These are phyloP conservation scores for Ceratobasidium sp. DNA, from an alignment of 1,284 basidiomycete genomes.

Conservation along the genomic window DNA sequence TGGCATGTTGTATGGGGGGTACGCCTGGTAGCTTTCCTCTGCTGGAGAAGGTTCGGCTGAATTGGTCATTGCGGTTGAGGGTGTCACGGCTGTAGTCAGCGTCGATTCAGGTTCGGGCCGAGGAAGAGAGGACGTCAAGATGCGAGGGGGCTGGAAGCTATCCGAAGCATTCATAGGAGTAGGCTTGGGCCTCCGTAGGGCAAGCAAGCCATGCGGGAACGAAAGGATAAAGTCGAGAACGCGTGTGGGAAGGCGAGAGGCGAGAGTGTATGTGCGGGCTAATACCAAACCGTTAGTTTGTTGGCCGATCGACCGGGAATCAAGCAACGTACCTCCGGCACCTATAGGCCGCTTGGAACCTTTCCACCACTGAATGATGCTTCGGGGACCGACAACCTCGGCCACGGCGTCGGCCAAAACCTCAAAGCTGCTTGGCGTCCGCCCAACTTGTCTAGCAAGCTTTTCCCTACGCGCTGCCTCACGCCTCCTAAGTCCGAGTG, in stretches of 20 bases:
- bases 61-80: not conserved
- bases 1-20: conserved; percentile 28
- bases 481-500: conserved; percentile 21
- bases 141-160: conserved; percentile 45
- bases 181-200: conserved; percentile 68
- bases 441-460: conserved; percentile 26
- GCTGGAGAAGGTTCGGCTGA: conserved; percentile 30
- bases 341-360: conserved; percentile 75
- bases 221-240: conserved; percentile 71
- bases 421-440: conserved; percentile 39
- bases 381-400: conserved; percentile 40
- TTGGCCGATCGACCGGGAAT: not conserved
- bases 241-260: conserved; percentile 73
- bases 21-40: conserved; percentile 4
- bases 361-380: conserved; percentile 62
- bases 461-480: conserved; percentile 39
- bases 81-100: conserved; percentile 27
- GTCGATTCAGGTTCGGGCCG: conserved; percentile 21
- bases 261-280: conserved; percentile 74
- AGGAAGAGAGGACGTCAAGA: conserved; percentile 15
- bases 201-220: conserved; percentile 71
- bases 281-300: conserved; percentile 35
- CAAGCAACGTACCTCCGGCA: conserved; percentile 69
- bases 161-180: conserved; percentile 47
- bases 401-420: conserved; percentile 38